Percentiles rank a stretch among this genome's conserved stretches.
Evolutionary conservation across 2,329 filamentous ascomycete species (phyloP).

Genomic region (Paracoccidioides lutzii): DNA sequence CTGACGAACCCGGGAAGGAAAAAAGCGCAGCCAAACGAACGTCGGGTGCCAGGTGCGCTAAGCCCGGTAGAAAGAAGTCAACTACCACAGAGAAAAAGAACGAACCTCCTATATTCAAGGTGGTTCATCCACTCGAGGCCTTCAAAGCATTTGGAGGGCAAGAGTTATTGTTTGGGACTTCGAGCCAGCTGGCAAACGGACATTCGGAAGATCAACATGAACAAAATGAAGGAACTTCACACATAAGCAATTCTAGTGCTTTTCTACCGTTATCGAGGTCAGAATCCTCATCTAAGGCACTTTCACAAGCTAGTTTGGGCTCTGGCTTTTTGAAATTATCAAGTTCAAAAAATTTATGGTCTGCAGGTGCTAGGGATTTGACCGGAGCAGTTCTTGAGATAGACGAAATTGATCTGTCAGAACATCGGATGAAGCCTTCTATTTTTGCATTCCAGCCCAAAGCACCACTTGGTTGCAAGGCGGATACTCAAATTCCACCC

Average conservation of each 20-base stretch:
- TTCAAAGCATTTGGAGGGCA: slow-evolving; percentile 53
- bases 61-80: slow-evolving; percentile 4
- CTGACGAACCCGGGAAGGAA: slow-evolving; percentile 12
- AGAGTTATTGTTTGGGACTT: slow-evolving; percentile 74
- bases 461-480: not conserved
- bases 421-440: slow-evolving; percentile 21
- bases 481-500: not conserved
- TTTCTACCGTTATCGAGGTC: slow-evolving; percentile 6
- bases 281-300: not conserved
- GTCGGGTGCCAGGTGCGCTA: slow-evolving; percentile 10
- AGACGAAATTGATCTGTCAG: slow-evolving; percentile 48
- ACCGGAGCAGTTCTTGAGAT: slow-evolving; percentile 52
- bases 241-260: slow-evolving; percentile 23
- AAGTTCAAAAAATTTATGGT: slow-evolving; percentile 48
- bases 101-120: slow-evolving; percentile 40
- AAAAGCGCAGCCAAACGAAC: not conserved
- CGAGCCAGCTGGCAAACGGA: slow-evolving; percentile 64
- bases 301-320: not conserved
- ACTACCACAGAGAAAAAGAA: slow-evolving; percentile 9
- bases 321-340: slow-evolving; percentile 14
- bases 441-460: not conserved
- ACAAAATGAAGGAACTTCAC: slow-evolving; percentile 34
- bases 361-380: slow-evolving; percentile 52
- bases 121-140: slow-evolving; percentile 59
- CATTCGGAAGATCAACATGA: slow-evolving; percentile 50